A percentile compares a stretch with the other conserved stretches of the same genome.
These are phyloP conservation scores for Filobasidium floriforme DNA, from an alignment of 768 basidiomycete species.

Conservation along the genomic window DNA sequence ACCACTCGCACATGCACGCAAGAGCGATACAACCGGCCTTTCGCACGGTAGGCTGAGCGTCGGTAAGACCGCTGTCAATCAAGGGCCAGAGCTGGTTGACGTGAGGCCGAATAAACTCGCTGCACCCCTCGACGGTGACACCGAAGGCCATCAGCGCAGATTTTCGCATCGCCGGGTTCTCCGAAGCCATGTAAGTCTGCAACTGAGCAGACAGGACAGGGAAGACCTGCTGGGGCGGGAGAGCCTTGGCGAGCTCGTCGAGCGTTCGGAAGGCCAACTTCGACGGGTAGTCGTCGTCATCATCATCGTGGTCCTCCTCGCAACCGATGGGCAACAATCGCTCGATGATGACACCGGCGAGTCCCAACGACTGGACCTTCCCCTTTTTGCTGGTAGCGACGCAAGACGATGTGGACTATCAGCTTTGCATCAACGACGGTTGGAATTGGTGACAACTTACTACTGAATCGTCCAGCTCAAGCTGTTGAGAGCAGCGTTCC, in stretches of 20 bases:
- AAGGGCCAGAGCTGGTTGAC: conserved; percentile 90
- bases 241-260: conserved; percentile 79
- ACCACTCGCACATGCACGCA: conserved; percentile 93
- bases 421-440: not conserved
- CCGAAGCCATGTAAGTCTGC: conserved; percentile 71
- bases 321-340: conserved; percentile 89
- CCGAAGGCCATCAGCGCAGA: conserved; percentile 93
- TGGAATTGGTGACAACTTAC: conserved; percentile 48
- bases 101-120: conserved; percentile 91
- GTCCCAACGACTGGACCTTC: conserved; percentile 75
- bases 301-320: conserved; percentile 86
- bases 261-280: conserved; percentile 73
- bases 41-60: conserved; percentile 73
- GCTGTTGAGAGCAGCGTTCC: conserved; percentile 83
- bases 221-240: conserved; percentile 94
- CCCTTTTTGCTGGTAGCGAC: conserved; percentile 65
- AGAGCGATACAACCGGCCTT: conserved; percentile 95
- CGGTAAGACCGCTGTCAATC: conserved; percentile 77
- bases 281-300: conserved; percentile 58
- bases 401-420: not conserved
- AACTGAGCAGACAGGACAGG: conserved; percentile 77
- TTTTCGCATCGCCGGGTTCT: conserved; percentile 70
- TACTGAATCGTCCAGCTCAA: conserved; percentile 97
- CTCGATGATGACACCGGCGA: conserved; percentile 77
- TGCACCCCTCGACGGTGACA: conserved; percentile 92